A percentile compares a stretch with the other conserved stretches of the same genome.
Conservation (phyloP, 2,329 filamentous ascomycete species). For the Penicillium glabrum region DNA sequence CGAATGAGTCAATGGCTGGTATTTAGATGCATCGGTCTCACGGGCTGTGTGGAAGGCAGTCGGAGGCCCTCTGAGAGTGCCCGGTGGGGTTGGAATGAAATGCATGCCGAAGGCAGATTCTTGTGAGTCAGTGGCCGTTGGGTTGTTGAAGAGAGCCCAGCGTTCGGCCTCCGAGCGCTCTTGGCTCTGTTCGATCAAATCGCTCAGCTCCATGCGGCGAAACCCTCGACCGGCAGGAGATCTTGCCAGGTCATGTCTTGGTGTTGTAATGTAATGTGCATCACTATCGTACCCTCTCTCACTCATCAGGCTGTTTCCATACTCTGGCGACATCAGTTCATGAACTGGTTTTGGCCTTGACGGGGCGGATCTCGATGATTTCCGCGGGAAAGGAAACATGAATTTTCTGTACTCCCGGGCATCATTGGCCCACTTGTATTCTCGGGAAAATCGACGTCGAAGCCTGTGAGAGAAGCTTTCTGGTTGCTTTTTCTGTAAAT, state of each 20-base stretch:
- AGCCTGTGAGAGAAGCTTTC: constrained; percentile 29
- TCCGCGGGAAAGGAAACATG: constrained; percentile 19
- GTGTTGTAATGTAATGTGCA: constrained; percentile 39
- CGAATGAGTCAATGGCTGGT: background rate
- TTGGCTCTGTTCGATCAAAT: constrained; percentile 21
- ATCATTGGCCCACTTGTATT: constrained; percentile 22
- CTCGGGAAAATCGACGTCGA: constrained; percentile 35
- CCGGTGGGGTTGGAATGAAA: constrained; percentile 18
- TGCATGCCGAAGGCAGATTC: constrained; percentile 14
- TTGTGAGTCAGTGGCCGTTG: background rate
- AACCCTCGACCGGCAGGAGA: constrained; percentile 7
- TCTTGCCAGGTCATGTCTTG: constrained; percentile 21
- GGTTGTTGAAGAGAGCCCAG: background rate
- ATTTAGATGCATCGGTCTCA: background rate
- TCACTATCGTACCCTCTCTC: constrained; percentile 45
- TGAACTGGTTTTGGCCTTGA: background rate
- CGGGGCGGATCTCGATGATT: constrained; percentile 12
- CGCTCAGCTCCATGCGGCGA: constrained; percentile 16
- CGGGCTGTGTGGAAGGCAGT: background rate
- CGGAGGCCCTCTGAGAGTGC: constrained; percentile 3
- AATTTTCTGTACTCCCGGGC: constrained; percentile 16
- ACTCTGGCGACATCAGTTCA: constrained; percentile 11
- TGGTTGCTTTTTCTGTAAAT: constrained; percentile 10
- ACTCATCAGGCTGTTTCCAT: constrained; percentile 38
- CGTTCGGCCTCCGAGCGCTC: constrained; percentile 15